Conservation (phyloP, 2,329 filamentous ascomycete species). For the Ascomycota sp. region DNA sequence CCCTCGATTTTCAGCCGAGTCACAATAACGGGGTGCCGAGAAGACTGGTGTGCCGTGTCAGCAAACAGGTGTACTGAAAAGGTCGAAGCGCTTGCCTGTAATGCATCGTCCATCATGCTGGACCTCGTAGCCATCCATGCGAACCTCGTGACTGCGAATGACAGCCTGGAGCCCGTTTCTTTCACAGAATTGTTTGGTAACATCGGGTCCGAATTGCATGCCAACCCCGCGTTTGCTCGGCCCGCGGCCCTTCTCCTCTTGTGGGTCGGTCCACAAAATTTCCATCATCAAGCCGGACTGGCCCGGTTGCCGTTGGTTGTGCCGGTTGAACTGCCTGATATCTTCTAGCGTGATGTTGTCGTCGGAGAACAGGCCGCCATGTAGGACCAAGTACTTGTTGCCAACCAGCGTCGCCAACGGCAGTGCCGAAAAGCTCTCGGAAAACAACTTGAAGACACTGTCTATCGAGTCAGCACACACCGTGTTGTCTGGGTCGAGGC, state of each 20-base stretch:
- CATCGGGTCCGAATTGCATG: constrained; percentile 87
- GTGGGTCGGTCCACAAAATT: constrained; percentile 98
- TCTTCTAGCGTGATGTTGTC: constrained; percentile 84
- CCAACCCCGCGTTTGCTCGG: constrained; percentile 95
- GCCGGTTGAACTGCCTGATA: constrained; percentile 78
- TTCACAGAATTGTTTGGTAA: constrained; percentile 92
- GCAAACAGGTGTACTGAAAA: not conserved
- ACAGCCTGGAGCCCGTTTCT: constrained; percentile 87
- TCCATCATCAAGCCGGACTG: constrained; percentile 98
- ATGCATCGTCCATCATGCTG: constrained; percentile 93
- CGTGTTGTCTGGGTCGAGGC: not conserved
- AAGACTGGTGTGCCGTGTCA: constrained; percentile 41
- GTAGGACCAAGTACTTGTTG: constrained; percentile 75
- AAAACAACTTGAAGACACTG: constrained; percentile 88
- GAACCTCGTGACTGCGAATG: constrained; percentile 91
- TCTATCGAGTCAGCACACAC: constrained; percentile 1
- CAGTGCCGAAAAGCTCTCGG: constrained; percentile 88
- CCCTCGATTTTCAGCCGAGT: constrained; percentile 93
- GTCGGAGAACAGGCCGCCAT: constrained; percentile 89
- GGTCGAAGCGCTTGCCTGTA: constrained; percentile 34
- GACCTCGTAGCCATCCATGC: constrained; percentile 98
- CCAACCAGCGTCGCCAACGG: constrained; percentile 84
- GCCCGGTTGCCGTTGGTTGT: constrained; percentile 79
- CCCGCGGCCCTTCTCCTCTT: constrained; percentile 64
- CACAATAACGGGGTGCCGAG: constrained; percentile 92